A percentile compares a stretch with the other conserved stretches of the same genome.
Evolutionary conservation across 768 basidiomycete genomes (phyloP).

Genomic region (Boletus insuetus): DNA sequence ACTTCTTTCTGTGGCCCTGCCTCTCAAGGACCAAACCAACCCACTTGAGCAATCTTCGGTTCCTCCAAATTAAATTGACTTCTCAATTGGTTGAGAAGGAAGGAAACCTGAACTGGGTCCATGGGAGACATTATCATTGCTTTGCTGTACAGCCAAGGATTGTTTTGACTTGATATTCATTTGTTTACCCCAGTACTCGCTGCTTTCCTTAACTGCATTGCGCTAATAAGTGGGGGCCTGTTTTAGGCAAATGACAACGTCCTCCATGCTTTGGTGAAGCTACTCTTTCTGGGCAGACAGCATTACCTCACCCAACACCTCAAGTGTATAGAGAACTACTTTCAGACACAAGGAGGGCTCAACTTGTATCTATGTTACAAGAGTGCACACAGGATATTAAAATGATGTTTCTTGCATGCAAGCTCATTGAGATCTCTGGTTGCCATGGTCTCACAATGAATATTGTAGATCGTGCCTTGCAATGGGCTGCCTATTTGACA

Average conservation of each 20-base stretch:
- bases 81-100: slow-evolving; percentile 41
- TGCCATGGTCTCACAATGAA: slow-evolving; percentile 26
- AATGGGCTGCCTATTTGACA: slow-evolving; percentile 52
- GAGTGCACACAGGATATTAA: slow-evolving; percentile 29
- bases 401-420: slow-evolving; percentile 34
- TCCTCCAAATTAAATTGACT: slow-evolving; percentile 22
- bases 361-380: slow-evolving; percentile 23
- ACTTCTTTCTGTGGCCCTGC: neutral
- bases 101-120: slow-evolving; percentile 41
- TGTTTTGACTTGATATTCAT: slow-evolving; percentile 14
- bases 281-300: slow-evolving; percentile 11
- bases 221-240: slow-evolving; percentile 15
- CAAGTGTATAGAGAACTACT: slow-evolving; percentile 30
- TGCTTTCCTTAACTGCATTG: slow-evolving; percentile 44
- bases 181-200: slow-evolving; percentile 40
- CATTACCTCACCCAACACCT: neutral
- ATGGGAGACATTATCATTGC: slow-evolving; percentile 43
- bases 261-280: slow-evolving; percentile 34
- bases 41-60: neutral
- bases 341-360: slow-evolving; percentile 19
- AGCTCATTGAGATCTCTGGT: slow-evolving; percentile 14
- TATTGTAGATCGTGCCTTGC: slow-evolving; percentile 46
- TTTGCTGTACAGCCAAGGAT: slow-evolving; percentile 35
- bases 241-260: slow-evolving; percentile 19
- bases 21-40: neutral